Evolutionary conservation across 2,329 filamentous ascomycete genomes (phyloP), one percentile per base, ranked within the genome.

Genomic region (Pseudogymnoascus sp.): DNA sequence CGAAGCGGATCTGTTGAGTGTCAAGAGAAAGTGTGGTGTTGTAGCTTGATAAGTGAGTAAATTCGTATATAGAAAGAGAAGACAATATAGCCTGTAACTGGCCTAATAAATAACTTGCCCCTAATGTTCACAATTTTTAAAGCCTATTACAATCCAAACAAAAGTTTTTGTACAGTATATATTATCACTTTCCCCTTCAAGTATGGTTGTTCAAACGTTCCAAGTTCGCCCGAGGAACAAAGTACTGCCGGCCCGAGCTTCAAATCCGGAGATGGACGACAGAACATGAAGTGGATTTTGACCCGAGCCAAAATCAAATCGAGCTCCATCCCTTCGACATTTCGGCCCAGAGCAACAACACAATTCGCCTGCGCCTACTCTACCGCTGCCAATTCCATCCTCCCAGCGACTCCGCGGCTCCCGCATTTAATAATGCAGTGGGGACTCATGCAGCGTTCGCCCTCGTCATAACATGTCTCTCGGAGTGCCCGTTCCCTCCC

Each of bases 401-500:
- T 31, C 26, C 26, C 26, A 53, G 19, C 26, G 46, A 33, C 11
- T n/a, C 24, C 26, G 26, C 26, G 46, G n/a, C 7, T 53, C n/a
- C 26, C 26, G 26, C 46, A 19, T 16, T 2, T 31, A 53, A 33
- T 33, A 33, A 53, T 31, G 46, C 46, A 33, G 46, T 33, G 46
- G 26, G 46, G 46, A n/a, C 46, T 33, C 46, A 53, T 53, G 46
- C 46, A 53, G 7, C n/a, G 26, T 19, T 53, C 26, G n/a, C 26
- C n/a, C 46, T 53, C 26, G n/a, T 53, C 35, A 62, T 59, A 62
- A 50, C 40, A 83, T 83, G 81, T 76, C 78, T 61, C 71, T 78
- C 63, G 75, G 76, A 60, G 74, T 79, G 63, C 79, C 79, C 64
- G 78, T 82, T 63, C 82, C 82, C 59, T 84, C 83, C 38, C 81